Conservation (phyloP, 2,329 filamentous ascomycete genomes). For the Fusarium coicis region DNA sequence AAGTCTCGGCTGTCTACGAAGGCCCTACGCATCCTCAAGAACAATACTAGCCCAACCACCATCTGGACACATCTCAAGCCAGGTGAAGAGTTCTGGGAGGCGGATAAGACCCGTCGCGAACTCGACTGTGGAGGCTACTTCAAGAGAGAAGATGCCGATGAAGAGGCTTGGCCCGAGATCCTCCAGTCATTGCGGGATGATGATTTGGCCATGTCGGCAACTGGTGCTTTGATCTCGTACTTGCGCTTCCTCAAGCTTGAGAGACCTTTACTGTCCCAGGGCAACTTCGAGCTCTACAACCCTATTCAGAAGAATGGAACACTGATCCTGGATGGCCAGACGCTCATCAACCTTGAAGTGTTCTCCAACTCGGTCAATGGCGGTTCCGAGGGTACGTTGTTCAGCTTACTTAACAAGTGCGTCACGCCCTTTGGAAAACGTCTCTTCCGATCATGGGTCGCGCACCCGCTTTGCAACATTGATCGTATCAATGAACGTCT, state of each 20-base stretch:
- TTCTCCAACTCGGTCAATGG: conserved; percentile 95
- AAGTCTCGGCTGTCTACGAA: conserved; percentile 89
- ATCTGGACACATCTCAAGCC: conserved; percentile 96
- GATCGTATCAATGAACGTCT: conserved; percentile 90
- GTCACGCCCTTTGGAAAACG: conserved; percentile 97
- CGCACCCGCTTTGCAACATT: conserved; percentile 90
- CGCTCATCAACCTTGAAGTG: conserved; percentile 96
- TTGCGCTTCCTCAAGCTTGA: conserved; percentile 89
- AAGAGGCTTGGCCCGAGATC: conserved; percentile 78
- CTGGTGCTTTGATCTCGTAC: conserved; percentile 90
- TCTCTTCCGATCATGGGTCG: conserved; percentile 96
- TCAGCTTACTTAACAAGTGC: conserved; percentile 90
- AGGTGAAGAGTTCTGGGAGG: conserved; percentile 89
- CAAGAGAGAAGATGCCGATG: conserved; percentile 63
- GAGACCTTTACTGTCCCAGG: conserved; percentile 84
- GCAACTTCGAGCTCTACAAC: conserved; percentile 91
- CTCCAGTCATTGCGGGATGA: conserved; percentile 80
- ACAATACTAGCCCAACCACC: conserved; percentile 90
- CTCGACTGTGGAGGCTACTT: conserved; percentile 86
- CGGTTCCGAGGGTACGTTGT: conserved; percentile 85
- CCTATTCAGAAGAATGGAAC: conserved; percentile 92
- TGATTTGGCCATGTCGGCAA: conserved; percentile 86
- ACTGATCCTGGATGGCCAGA: conserved; percentile 93
- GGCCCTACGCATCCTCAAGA: conserved; percentile 91
- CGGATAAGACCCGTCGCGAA: conserved; percentile 83